Evolutionary conservation across 768 basidiomycete species (phyloP), one percentile per base, ranked within the genome.

Genomic region (Suillus brevipes): DNA sequence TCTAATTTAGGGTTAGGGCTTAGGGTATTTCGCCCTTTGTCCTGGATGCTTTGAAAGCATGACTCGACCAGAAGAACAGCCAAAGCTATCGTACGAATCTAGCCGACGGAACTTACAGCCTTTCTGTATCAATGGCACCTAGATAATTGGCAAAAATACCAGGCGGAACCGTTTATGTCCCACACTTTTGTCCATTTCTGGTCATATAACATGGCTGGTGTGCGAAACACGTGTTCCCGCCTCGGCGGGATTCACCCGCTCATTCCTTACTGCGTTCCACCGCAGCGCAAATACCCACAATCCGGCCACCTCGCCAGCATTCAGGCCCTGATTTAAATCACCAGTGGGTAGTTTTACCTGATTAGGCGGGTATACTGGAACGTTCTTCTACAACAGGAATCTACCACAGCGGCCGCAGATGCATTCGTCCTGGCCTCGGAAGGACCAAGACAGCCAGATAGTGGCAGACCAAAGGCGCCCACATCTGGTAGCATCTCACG

Each of bases 1-100:
- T 14, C 69, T 66, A 70, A 43, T 63, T 60, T 72, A 66, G 69
- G 75, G 73, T 74, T 75, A 75, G 75, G 75, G 75, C 71, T 55
- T 13, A 77, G 75, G 75, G 68, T 58, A 67, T 55, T 37, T 47
- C 56, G 23, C 60, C 63, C 59, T 64, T 43, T 62, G 36, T 49
- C 59, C 40, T 62, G 60, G 42, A 25, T 4, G 25, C 23, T 47
- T 61, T 64, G n/a, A 40, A 62, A 49, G 57, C 64, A 61, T 61
- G 45, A 43, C 63, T 60, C 64, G 56, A 49, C 52, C 3, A 65
- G 34, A 57, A 50, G 28, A 10, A n/a, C 38, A 55, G 42, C 65
- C 67, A 53, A 63, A 50, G 12, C 36, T 40, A 40, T 53, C 49
- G 16, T 52, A 47, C 61, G 20, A 52, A 42, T 31, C 38, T 50